Evolutionary conservation across 2,329 filamentous ascomycete species (phyloP).

Genomic region (Amphichorda felina): DNA sequence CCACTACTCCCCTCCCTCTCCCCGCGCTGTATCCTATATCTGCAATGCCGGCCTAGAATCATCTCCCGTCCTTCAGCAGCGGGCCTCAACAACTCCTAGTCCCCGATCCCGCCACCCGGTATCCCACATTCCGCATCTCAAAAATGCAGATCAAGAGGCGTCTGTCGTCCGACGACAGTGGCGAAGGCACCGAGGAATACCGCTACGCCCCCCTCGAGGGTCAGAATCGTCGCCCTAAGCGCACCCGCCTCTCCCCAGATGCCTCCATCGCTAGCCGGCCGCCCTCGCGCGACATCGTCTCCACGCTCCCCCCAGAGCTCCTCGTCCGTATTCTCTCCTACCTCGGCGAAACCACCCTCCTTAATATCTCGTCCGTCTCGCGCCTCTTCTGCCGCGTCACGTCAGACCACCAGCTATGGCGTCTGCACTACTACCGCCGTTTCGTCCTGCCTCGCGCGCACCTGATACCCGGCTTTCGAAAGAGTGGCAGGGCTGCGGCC

Average conservation of each 20-base stretch:
- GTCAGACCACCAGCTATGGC: constrained; percentile 83
- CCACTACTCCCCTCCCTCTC: too few relatives aligned
- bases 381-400: constrained; percentile 61
- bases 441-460: constrained; percentile 76
- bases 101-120: too few relatives aligned
- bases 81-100: too few relatives aligned
- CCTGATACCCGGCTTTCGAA: constrained; percentile 55
- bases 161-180: constrained; percentile 2
- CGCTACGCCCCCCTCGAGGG: background rate
- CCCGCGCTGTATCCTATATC: too few relatives aligned
- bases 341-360: constrained; percentile 57
- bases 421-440: constrained; percentile 71
- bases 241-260: background rate
- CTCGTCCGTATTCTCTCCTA: constrained; percentile 73
- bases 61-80: too few relatives aligned
- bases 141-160: constrained; percentile 7
- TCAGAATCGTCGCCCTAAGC: background rate
- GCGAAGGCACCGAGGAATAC: background rate
- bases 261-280: background rate
- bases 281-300: constrained; percentile 45
- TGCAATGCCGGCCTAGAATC: too few relatives aligned
- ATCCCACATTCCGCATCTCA: too few relatives aligned
- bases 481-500: constrained; percentile 3
- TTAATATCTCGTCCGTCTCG: constrained; percentile 55
- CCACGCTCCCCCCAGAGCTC: constrained; percentile 74